Conservation (phyloP, 2,329 filamentous ascomycete genomes). For the Tolypocladium nubicola region DNA sequence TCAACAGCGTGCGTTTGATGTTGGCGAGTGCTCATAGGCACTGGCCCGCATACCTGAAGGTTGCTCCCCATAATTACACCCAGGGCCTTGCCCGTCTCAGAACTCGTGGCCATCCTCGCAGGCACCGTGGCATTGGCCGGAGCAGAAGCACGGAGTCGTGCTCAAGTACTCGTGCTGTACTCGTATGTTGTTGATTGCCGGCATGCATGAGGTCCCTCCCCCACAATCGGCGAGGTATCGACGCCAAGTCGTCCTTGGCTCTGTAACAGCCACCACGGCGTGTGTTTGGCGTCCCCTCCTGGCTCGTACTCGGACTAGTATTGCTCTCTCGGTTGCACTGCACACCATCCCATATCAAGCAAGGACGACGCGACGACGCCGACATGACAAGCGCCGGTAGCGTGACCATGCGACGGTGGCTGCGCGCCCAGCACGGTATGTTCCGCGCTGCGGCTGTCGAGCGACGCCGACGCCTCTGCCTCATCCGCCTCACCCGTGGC, state of each 20-base stretch:
- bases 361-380: not conserved
- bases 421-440: constrained; percentile 1
- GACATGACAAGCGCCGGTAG: not conserved
- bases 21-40: not conserved
- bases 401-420: constrained; percentile 3
- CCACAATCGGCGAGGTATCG: not conserved
- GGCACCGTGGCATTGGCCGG: not conserved
- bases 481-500: constrained; percentile 3
- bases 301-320: no score
- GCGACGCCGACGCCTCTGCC: not conserved
- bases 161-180: not conserved
- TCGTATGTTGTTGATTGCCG: not conserved
- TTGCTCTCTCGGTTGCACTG: not conserved
- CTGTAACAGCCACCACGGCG: not conserved
- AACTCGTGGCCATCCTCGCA: not conserved
- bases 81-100: not conserved
- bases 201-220: not conserved
- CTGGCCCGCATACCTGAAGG: not conserved
- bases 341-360: not conserved
- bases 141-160: not conserved
- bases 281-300: not conserved
- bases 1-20: not conserved
- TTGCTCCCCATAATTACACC: not conserved
- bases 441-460: constrained; percentile 1
- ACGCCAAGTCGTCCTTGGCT: not conserved